These are phyloP conservation scores for Chlorella sp. DNA, from an alignment of 139 green algal genomes.

Conservation along the genomic window DNA sequence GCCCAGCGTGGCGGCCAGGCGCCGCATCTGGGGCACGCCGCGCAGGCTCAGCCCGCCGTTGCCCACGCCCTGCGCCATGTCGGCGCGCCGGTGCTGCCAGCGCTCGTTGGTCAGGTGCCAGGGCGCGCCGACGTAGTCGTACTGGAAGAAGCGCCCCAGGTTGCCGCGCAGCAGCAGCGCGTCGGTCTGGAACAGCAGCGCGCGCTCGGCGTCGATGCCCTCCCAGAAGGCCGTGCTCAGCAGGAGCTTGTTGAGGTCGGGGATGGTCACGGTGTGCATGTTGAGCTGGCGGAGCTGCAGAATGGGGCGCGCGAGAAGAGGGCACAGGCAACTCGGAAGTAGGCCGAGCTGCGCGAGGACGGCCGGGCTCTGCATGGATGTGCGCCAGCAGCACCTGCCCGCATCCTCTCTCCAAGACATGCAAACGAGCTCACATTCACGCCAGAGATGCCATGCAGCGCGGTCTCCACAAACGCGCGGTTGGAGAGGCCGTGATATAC, in stretches of 20 bases:
- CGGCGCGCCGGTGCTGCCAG: background rate
- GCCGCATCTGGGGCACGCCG: conserved; percentile 3
- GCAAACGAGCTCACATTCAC: conserved; percentile 8
- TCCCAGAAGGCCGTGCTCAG: conserved; percentile 18
- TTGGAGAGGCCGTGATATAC: conserved; percentile 22
- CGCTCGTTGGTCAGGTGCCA: conserved; percentile 32
- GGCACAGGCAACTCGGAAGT: background rate
- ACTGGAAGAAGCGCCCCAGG: conserved; percentile 12
- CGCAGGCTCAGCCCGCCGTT: conserved; percentile 29
- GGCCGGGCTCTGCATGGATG: no score
- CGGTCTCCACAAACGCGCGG: background rate
- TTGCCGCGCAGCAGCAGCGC: conserved; percentile 27
- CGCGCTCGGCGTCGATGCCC: background rate
- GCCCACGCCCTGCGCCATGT: conserved; percentile 24
- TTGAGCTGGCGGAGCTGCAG: conserved; percentile 13
- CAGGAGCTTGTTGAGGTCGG: conserved; percentile 21
- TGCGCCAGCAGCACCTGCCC: no score
- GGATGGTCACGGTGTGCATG: background rate
- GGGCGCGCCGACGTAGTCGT: conserved; percentile 21
- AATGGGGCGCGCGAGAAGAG: background rate
- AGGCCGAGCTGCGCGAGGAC: no score
- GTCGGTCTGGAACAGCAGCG: conserved; percentile 27
- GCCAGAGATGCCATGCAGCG: background rate
- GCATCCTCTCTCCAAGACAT: no score
- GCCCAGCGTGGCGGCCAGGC: background rate